Percentiles rank a stretch among this genome's conserved stretches.
Conservation (phyloP, 2,329 filamentous ascomycete genomes). For the Aureobasidium melanogenum region DNA sequence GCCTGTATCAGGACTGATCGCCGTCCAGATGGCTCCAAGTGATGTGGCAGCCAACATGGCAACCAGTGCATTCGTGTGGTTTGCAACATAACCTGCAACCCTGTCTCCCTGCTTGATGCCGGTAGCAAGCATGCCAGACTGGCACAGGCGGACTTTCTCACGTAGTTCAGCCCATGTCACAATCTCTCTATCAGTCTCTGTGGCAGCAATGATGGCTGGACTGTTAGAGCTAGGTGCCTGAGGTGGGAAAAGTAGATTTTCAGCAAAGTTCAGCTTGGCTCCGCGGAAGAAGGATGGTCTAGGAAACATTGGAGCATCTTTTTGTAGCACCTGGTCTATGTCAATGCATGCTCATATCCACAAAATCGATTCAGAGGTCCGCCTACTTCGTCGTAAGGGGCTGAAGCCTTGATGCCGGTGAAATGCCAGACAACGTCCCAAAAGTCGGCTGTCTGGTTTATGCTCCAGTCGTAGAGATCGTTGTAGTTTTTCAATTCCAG, state of each 20-base stretch:
- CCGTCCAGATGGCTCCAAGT: constrained; percentile 85
- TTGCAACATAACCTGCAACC: constrained; percentile 70
- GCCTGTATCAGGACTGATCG: constrained; percentile 85
- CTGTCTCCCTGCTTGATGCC: constrained; percentile 56
- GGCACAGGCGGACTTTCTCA: constrained; percentile 65
- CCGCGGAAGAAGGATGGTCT: constrained; percentile 77
- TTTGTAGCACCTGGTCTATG: constrained; percentile 55
- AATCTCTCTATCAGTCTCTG: constrained; percentile 58
- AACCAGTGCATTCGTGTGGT: constrained; percentile 78
- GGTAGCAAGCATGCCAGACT: constrained; percentile 57
- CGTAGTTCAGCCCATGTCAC: constrained; percentile 74
- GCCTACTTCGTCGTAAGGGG: constrained; percentile 51
- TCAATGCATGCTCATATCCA: constrained; percentile 14
- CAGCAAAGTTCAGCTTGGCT: constrained; percentile 79
- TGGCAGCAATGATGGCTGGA: constrained; percentile 69
- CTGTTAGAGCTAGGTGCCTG: constrained; percentile 49
- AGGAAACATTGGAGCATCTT: constrained; percentile 67
- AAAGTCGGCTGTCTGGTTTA: constrained; percentile 64
- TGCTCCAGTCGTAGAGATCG: constrained; percentile 77
- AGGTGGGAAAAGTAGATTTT: constrained; percentile 80
- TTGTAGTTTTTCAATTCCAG: constrained; percentile 58
- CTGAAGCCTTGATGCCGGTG: constrained; percentile 64
- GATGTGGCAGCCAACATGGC: constrained; percentile 79
- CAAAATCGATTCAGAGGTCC: background rate
- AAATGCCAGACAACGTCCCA: constrained; percentile 84